phyloP scores from a whole-genome alignment of 2,329 filamentous ascomycete genomes.

The Kalaharituber pfeilii region DNA sequence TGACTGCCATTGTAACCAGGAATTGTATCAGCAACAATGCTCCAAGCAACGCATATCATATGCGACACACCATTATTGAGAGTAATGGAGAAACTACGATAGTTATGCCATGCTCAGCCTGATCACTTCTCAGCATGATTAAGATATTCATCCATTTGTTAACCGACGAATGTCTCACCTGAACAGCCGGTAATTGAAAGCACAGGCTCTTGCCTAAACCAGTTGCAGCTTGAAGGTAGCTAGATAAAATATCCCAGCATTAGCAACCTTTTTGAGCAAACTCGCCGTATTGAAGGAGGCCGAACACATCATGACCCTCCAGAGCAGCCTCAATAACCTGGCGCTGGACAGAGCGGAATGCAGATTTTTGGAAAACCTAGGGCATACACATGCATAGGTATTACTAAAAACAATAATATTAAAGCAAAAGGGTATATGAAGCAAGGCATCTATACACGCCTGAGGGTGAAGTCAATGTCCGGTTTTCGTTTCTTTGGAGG shows the following conservation, averaged over 20 bases:
- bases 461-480: constrained; percentile 58
- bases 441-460: constrained; percentile 21
- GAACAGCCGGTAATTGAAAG: constrained; percentile 77
- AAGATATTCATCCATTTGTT: background rate
- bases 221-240: constrained; percentile 1
- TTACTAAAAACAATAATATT: background rate
- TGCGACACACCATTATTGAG: constrained; percentile 55
- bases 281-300: constrained; percentile 31
- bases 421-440: background rate
- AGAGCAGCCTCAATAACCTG: constrained; percentile 75
- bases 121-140: constrained; percentile 32
- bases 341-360: constrained; percentile 68
- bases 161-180: constrained; percentile 29
- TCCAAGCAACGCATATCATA: background rate
- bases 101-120: constrained; percentile 46
- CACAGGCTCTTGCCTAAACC: constrained; percentile 79
- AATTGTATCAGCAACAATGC: background rate
- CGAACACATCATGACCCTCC: constrained; percentile 72
- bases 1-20: constrained; percentile 37
- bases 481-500: constrained; percentile 4
- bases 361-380: constrained; percentile 54
- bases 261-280: background rate
- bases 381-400: constrained; percentile 28
- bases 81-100: constrained; percentile 79
- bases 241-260: background rate